Evolutionary conservation across 352 stramenopile genomes (phyloP), one percentile per base, ranked within the genome.

Genomic region (Pythium brassicae): DNA sequence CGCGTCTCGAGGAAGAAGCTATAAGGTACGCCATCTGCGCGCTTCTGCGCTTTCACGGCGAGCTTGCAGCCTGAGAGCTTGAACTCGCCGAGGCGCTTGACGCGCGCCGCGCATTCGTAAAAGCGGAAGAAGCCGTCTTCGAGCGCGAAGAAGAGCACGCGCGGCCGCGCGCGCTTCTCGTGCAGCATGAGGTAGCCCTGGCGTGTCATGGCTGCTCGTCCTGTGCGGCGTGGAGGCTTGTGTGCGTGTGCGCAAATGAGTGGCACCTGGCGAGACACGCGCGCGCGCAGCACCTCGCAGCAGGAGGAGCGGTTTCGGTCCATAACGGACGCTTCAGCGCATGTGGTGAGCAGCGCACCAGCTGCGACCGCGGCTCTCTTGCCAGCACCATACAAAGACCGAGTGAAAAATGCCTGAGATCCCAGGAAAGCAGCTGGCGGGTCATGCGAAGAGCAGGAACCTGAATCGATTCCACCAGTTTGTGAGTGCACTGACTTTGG

Each of bases 1-100:
- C 83, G 75, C 10, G 78, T 81, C 69, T 94, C 84, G 52, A 94
- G 68, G 64, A 76, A 89, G 69, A 94, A 94, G 46, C 76, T 89
- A 63, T 92, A 73, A 26, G 82, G 78, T 49, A 89, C 66, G 49
- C 66, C 65, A 51, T 94, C 80, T 0, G 56, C 25, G 47, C 84
- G 81, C 62, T 87, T 87, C 44, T 92, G 80, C 19, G 82, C 76
- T 63, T 92, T 92, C 55, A 94, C 80, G 12, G 69, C 68, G 70
- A 94, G 74, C 60, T 92, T 91, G 75, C 80, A 90, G 37, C 84
- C 84, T 2, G 82, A 92, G n/a, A 94, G 73, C 26, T 72, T 76
- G 47, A 92, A 57, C 45, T 94, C 82, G 50, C 69, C 72, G 51
- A 89, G 45, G 49, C 65, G 70, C 51, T 83, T 75, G 45, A 25